Conservation (phyloP, 345 rosid species). For the Pelargonium nanum region DNA sequence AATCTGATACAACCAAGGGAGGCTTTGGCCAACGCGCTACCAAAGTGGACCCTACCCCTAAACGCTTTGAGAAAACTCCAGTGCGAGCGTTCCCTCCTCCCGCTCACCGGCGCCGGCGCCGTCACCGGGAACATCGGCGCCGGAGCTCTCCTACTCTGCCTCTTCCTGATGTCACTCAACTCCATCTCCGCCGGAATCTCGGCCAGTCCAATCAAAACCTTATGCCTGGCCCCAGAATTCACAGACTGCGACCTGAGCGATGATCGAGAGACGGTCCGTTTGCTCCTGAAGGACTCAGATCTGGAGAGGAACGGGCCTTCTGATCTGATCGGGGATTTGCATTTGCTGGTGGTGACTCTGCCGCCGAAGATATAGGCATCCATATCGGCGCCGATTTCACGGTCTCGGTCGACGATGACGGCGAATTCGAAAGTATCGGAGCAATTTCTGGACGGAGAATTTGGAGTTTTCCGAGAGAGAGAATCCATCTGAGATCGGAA, state of each 20-base stretch:
- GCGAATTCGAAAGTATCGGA: slow-evolving; percentile 20
- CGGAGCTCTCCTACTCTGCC: not conserved
- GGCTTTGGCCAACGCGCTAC: not conserved
- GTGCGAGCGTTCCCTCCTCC: not conserved
- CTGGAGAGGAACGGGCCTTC: not conserved
- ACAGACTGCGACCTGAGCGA: not conserved
- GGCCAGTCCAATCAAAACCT: not conserved
- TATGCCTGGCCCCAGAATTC: not conserved
- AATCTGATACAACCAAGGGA: not conserved
- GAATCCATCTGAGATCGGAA: not conserved
- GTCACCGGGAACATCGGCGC: slow-evolving; percentile 1
- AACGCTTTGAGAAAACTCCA: not conserved
- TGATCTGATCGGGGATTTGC: not conserved
- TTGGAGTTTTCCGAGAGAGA: not conserved
- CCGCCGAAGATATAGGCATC: slow-evolving; percentile 18
- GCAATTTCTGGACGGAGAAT: not conserved
- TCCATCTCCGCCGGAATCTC: not conserved
- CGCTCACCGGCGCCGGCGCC: not conserved
- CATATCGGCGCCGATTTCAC: not conserved
- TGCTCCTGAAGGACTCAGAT: not conserved
- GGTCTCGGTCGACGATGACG: not conserved
- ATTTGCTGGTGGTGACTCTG: slow-evolving; percentile 2
- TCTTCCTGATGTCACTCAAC: not conserved
- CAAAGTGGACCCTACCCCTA: not conserved
- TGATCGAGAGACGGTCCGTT: slow-evolving; percentile 3